A percentile compares a stretch with the other conserved stretches of the same genome.
phyloP scores from a whole-genome alignment of 495 filamentous ascomycete species.

The Lasiosphaeria ovina region DNA sequence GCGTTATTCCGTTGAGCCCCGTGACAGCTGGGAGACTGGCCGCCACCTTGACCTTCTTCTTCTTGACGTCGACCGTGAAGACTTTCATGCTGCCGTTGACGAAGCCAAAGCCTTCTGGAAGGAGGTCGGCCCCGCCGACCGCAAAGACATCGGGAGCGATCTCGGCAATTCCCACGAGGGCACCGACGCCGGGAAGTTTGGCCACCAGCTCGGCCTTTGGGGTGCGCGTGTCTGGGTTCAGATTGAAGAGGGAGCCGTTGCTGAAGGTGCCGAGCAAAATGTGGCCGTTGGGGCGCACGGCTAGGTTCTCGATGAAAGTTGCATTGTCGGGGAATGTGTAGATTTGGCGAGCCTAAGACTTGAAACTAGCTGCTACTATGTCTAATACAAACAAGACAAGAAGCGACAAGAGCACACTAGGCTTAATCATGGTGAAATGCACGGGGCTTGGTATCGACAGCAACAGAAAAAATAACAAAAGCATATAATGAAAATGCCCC shows the following conservation, averaged over 20 bases:
- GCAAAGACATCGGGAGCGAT: background rate
- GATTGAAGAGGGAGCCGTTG: background rate
- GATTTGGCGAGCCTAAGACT: background rate
- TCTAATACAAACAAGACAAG: too few species aligned
- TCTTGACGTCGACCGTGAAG: conserved; percentile 2
- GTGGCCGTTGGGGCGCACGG: conserved; percentile 3
- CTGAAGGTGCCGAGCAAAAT: background rate
- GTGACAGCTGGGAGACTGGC: background rate
- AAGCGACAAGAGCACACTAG: too few species aligned
- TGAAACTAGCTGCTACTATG: too few species aligned
- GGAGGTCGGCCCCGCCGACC: background rate
- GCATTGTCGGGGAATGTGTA: background rate
- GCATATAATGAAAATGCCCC: too few species aligned
- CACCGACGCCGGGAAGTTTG: background rate
- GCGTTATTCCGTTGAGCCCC: background rate
- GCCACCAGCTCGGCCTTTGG: background rate
- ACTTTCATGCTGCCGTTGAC: background rate
- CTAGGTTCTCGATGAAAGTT: conserved; percentile 1
- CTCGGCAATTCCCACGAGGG: background rate
- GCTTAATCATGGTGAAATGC: too few species aligned
- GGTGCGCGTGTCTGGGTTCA: background rate
- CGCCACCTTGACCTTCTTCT: background rate
- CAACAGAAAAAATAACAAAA: too few species aligned
- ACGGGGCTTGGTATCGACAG: too few species aligned
- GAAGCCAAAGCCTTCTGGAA: background rate